Percentiles rank a stretch among this genome's conserved stretches.
phyloP scores from a whole-genome alignment of 1,284 basidiomycete species.

The Leccinum ponderosum region DNA sequence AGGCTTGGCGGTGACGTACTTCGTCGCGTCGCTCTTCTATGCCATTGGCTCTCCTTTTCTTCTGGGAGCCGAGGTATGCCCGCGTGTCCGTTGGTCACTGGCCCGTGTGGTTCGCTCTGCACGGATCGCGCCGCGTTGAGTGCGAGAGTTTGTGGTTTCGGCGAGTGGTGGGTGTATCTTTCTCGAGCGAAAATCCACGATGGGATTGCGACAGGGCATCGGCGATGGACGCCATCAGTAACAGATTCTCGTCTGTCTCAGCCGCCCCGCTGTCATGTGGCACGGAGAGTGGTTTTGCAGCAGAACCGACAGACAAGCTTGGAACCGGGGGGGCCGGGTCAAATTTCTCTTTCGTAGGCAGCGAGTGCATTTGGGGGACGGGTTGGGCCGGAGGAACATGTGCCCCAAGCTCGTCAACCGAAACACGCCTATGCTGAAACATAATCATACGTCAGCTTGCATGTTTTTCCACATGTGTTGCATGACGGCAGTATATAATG shows the following conservation, averaged over 20 bases:
- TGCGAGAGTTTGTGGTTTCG: constrained; percentile 24
- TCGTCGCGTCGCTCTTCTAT: constrained; percentile 30
- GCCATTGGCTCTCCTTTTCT: constrained; percentile 13
- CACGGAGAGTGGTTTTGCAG: constrained; percentile 7
- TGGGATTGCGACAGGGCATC: constrained; percentile 44
- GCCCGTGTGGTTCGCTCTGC: constrained; percentile 22
- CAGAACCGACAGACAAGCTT: constrained; percentile 1
- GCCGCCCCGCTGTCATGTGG: constrained; percentile 8
- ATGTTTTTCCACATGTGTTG: constrained; percentile 12
- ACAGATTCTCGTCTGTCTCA: constrained; percentile 33
- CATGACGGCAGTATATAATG: constrained; percentile 8
- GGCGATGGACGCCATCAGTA: constrained; percentile 54
- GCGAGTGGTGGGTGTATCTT: constrained; percentile 19
- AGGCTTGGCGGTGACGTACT: constrained; percentile 33
- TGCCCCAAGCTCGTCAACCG: constrained; percentile 31
- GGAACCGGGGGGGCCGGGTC: background rate
- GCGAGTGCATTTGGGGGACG: constrained; percentile 24
- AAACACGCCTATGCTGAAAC: constrained; percentile 22
- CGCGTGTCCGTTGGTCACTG: constrained; percentile 19
- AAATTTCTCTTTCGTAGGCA: constrained; percentile 19
- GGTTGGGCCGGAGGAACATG: constrained; percentile 6
- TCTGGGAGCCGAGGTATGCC: constrained; percentile 5
- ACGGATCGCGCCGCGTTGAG: constrained; percentile 1
- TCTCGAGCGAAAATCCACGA: constrained; percentile 28
- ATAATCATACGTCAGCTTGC: constrained; percentile 13